phyloP scores from a whole-genome alignment of 371 early-diverging fungal genomes.

The Mucor sp. region DNA sequence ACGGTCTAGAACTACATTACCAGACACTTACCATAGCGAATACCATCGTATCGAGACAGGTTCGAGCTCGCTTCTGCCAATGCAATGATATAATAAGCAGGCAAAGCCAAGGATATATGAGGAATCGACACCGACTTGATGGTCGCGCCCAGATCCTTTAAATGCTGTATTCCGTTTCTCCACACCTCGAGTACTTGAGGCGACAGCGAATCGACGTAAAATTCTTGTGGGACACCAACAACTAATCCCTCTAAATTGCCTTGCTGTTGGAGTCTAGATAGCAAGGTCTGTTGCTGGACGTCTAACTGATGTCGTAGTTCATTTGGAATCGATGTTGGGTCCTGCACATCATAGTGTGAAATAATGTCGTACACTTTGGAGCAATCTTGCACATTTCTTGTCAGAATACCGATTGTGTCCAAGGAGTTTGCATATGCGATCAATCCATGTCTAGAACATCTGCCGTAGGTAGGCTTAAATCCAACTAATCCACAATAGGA shows the following conservation, averaged over 20 bases:
- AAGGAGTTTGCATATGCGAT: constrained; percentile 88
- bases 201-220: constrained; percentile 74
- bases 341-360: constrained; percentile 57
- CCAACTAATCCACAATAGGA: constrained; percentile 94
- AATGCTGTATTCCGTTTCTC: constrained; percentile 57
- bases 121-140: constrained; percentile 75
- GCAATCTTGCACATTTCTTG: constrained; percentile 60
- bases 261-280: background rate
- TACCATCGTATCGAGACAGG: constrained; percentile 86
- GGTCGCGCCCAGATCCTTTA: constrained; percentile 67
- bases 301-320: constrained; percentile 26
- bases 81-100: constrained; percentile 89
- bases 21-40: constrained; percentile 69
- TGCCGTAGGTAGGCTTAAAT: constrained; percentile 93
- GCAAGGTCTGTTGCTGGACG: background rate
- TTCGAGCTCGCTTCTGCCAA: constrained; percentile 93
- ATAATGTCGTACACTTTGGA: constrained; percentile 59
- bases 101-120: constrained; percentile 69
- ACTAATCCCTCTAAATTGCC: constrained; percentile 54
- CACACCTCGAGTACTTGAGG: constrained; percentile 56
- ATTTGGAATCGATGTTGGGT: constrained; percentile 59
- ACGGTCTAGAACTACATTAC: background rate
- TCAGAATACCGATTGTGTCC: constrained; percentile 87
- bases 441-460: constrained; percentile 85
- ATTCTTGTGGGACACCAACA: constrained; percentile 82